Conservation (phyloP, 2,329 filamentous ascomycete species). For the Colletotrichum tabaci region DNA sequence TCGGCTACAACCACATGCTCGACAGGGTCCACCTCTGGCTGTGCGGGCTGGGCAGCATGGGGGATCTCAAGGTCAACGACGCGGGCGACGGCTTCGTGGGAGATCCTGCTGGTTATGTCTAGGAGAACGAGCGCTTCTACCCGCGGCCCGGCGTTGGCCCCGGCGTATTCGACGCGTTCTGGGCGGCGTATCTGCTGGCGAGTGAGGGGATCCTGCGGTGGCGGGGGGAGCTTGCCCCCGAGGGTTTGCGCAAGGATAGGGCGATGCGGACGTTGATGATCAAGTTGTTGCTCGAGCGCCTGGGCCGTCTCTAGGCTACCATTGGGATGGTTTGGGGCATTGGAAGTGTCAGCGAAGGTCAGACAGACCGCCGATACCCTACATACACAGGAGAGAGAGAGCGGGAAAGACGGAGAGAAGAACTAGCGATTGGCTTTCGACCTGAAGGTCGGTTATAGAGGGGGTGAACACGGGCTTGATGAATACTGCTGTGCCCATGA, state of each 20-base stretch:
- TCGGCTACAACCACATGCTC: conserved; percentile 3
- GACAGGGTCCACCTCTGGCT: conserved; percentile 25
- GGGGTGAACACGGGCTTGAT: no score
- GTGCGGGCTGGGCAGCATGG: conserved; percentile 17
- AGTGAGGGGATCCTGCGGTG: conserved; percentile 11
- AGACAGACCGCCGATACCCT: not conserved
- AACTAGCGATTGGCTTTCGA: no score
- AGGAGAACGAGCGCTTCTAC: conserved; percentile 28
- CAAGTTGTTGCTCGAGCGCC: not conserved
- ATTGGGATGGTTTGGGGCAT: not conserved
- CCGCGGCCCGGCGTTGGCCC: conserved; percentile 27
- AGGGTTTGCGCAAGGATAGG: conserved; percentile 1
- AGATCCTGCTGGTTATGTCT: conserved; percentile 4
- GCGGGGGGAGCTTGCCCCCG: not conserved
- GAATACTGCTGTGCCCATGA: no score
- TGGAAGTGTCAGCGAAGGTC: not conserved
- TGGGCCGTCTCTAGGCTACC: not conserved
- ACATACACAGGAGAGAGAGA: no score
- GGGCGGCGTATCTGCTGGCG: conserved; percentile 10
- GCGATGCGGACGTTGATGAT: conserved; percentile 11
- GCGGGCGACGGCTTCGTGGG: conserved; percentile 5
- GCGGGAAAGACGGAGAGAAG: no score
- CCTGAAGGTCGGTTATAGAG: not conserved
- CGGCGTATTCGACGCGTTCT: conserved; percentile 23
- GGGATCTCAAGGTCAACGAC: not conserved